Percentiles rank a stretch among this genome's conserved stretches.
These are phyloP conservation scores for Leccinum olivaceoglutinosum DNA, from an alignment of 1,284 basidiomycete species.

Conservation along the genomic window DNA sequence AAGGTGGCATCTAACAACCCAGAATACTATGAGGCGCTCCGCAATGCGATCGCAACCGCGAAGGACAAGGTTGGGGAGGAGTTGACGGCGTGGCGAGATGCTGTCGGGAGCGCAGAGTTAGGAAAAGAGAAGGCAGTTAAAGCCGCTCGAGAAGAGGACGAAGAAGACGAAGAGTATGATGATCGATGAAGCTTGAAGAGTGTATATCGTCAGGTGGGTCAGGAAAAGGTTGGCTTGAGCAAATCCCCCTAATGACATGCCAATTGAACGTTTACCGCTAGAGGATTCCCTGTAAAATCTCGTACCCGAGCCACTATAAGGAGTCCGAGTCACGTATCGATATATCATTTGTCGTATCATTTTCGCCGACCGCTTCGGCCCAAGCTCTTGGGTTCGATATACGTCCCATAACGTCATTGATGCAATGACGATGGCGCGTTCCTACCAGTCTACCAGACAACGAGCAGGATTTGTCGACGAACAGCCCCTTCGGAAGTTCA, in stretches of 20 bases:
- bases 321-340: not conserved
- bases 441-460: no score
- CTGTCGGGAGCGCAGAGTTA: constrained; percentile 54
- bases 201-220: not conserved
- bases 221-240: not conserved
- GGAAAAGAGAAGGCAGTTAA: constrained; percentile 42
- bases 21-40: constrained; percentile 48
- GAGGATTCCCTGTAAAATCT: not conserved
- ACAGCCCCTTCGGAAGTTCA: no score
- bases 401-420: no score
- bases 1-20: constrained; percentile 14
- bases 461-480: no score
- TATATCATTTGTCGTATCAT: not conserved
- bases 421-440: no score
- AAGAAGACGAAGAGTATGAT: constrained; percentile 30
- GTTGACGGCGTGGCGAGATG: constrained; percentile 65
- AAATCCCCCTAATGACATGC: not conserved
- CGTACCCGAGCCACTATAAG: not conserved
- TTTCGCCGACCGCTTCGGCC: not conserved
- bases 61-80: constrained; percentile 53
- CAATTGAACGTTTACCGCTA: not conserved
- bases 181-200: not conserved
- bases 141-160: constrained; percentile 34
- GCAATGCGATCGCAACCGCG: constrained; percentile 45
- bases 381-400: not conserved